A percentile compares a stretch with the other conserved stretches of the same genome.
Evolutionary conservation across 495 filamentous ascomycete species (phyloP).

Genomic region (Cryomyces minteri): DNA sequence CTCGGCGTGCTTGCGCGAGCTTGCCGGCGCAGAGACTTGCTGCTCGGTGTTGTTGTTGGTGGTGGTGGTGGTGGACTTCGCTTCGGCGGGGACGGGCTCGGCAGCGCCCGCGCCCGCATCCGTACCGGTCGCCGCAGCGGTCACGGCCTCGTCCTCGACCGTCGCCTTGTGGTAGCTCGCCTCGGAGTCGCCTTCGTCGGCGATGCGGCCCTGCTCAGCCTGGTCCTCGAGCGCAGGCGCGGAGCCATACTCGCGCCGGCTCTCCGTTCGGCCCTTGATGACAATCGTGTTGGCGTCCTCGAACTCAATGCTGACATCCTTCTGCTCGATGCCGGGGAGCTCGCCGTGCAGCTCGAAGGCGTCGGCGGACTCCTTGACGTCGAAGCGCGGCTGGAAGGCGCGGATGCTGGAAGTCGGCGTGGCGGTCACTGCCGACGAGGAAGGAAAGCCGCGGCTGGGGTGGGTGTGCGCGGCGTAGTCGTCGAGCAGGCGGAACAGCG

Average conservation of each 20-base stretch:
- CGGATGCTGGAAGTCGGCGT: slow-evolving; percentile 10
- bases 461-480: slow-evolving; percentile 35
- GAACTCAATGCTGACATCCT: slow-evolving; percentile 70
- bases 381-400: slow-evolving; percentile 58
- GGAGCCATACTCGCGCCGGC: slow-evolving; percentile 11
- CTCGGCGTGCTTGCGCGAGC: slow-evolving; percentile 25
- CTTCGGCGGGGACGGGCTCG: slow-evolving; percentile 2
- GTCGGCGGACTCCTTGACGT: slow-evolving; percentile 49
- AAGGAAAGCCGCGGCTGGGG: not conserved
- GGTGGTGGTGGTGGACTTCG: slow-evolving; percentile 1
- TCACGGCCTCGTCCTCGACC: slow-evolving; percentile 40
- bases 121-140: slow-evolving; percentile 4
- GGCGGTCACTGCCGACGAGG: not conserved
- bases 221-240: slow-evolving; percentile 21
- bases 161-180: slow-evolving; percentile 32
- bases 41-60: slow-evolving; percentile 4
- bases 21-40: slow-evolving; percentile 4
- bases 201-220: slow-evolving; percentile 6
- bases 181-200: slow-evolving; percentile 6
- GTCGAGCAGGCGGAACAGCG: slow-evolving; percentile 60
- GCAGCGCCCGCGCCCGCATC: not conserved
- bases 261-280: slow-evolving; percentile 50
- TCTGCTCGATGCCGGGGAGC: slow-evolving; percentile 64
- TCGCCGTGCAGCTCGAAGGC: slow-evolving; percentile 75
- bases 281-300: slow-evolving; percentile 57